phyloP scores from a whole-genome alignment of 129 eudicot genomes.

The Helichrysum umbraculigerum region DNA sequence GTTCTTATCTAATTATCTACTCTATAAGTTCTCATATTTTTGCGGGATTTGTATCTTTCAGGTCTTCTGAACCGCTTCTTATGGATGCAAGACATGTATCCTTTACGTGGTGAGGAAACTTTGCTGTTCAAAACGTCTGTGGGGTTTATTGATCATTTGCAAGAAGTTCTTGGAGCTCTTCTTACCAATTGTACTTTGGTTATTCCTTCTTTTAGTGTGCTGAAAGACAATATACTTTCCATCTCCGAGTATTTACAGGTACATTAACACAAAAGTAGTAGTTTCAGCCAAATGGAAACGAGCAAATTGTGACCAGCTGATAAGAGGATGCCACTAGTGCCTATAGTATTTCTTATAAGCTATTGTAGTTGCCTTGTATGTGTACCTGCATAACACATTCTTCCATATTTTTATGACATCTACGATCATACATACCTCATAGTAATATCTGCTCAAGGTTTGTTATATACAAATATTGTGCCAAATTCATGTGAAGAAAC shows the following conservation, averaged over 20 bases:
- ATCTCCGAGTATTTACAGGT: constrained; percentile 72
- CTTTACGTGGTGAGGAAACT: constrained; percentile 59
- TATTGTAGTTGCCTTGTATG: not conserved
- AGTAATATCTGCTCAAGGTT: not conserved
- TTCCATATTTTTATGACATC: not conserved
- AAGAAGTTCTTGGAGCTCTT: constrained; percentile 78
- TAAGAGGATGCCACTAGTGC: not conserved
- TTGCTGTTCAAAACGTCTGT: constrained; percentile 81
- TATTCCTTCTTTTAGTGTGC: constrained; percentile 69
- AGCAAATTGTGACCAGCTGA: not conserved
- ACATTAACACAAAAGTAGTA: constrained; percentile 16
- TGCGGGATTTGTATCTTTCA: constrained; percentile 32
- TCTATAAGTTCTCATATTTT: constrained; percentile 5
- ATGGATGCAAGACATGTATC: constrained; percentile 93
- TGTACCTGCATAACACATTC: constrained; percentile 15
- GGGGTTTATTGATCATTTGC: constrained; percentile 93
- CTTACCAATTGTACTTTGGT: constrained; percentile 78
- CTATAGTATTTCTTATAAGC: not conserved
- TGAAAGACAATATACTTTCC: constrained; percentile 59
- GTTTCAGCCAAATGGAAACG: too few relatives aligned
- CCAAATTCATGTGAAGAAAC: not conserved
- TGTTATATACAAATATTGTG: not conserved
- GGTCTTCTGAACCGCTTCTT: constrained; percentile 83
- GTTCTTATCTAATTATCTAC: not conserved
- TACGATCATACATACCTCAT: not conserved